phyloP scores from a whole-genome alignment of 257 asterid species.

The Vinca minor region DNA sequence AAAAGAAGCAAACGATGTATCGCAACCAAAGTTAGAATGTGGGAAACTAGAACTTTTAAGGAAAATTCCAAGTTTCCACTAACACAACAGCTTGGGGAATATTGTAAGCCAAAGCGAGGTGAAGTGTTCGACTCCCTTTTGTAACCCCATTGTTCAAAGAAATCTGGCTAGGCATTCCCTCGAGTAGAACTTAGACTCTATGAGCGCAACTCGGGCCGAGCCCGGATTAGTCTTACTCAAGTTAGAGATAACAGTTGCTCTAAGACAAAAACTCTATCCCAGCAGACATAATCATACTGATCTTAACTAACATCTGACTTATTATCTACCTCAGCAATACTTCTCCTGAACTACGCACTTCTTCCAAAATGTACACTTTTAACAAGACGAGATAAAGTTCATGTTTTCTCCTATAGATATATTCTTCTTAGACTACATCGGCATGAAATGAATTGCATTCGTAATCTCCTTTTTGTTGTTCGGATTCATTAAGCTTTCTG shows the following conservation, averaged over 20 bases:
- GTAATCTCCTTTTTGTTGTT: background rate
- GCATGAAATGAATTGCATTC: background rate
- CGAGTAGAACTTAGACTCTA: too few relatives aligned
- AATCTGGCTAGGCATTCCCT: too few relatives aligned
- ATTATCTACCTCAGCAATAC: background rate
- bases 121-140: too few relatives aligned
- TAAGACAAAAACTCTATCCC: too few relatives aligned
- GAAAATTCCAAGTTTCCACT: background rate
- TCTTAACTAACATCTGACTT: too few relatives aligned
- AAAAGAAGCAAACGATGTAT: background rate
- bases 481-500: background rate
- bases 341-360: background rate
- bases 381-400: background rate
- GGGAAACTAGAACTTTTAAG: background rate
- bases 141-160: too few relatives aligned
- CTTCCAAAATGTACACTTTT: background rate
- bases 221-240: too few relatives aligned
- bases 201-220: too few relatives aligned
- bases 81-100: background rate
- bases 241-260: too few relatives aligned
- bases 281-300: too few relatives aligned
- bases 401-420: background rate
- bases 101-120: too few relatives aligned
- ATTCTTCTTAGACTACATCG: background rate
- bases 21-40: background rate